Conservation (phyloP, 192 early-diverging fungal species). For the Mortierella alpina region DNA sequence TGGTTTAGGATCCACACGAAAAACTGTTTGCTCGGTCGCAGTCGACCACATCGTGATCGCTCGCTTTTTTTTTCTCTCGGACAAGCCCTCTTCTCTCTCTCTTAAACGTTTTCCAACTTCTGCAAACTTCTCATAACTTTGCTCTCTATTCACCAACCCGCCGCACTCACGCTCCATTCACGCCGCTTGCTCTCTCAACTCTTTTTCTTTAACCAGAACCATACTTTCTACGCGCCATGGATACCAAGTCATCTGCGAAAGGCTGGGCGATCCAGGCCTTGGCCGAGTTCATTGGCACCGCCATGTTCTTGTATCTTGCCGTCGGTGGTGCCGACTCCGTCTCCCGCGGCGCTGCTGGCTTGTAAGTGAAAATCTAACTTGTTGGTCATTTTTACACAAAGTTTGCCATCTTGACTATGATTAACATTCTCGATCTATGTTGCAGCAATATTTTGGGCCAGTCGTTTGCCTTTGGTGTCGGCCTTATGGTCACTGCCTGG, state of each 20-base stretch:
- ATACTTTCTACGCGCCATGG: neutral
- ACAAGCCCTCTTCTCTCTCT: neutral
- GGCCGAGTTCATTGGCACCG: slow-evolving; percentile 56
- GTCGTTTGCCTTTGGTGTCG: slow-evolving; percentile 60
- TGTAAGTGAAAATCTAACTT: slow-evolving; percentile 11
- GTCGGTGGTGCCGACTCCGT: slow-evolving; percentile 54
- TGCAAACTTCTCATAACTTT: neutral
- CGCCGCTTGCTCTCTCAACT: neutral
- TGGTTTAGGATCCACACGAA: too few relatives aligned
- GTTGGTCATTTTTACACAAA: neutral
- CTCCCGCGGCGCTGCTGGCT: slow-evolving; percentile 5
- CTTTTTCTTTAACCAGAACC: neutral
- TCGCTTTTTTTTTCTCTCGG: neutral
- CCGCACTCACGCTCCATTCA: neutral
- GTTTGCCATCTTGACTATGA: neutral
- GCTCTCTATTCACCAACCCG: too few relatives aligned
- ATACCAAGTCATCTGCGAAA: neutral
- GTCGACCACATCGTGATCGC: too few relatives aligned
- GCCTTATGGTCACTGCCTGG: slow-evolving; percentile 56
- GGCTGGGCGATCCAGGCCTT: slow-evolving; percentile 24
- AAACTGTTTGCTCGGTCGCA: too few relatives aligned
- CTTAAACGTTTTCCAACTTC: neutral
- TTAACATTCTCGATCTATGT: neutral
- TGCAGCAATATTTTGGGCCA: slow-evolving; percentile 17
- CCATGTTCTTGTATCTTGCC: slow-evolving; percentile 57